Evolutionary conservation across 306 rosid genomes (phyloP), one percentile per base, ranked within the genome.

Genomic region (Trichosanthes truncata): DNA sequence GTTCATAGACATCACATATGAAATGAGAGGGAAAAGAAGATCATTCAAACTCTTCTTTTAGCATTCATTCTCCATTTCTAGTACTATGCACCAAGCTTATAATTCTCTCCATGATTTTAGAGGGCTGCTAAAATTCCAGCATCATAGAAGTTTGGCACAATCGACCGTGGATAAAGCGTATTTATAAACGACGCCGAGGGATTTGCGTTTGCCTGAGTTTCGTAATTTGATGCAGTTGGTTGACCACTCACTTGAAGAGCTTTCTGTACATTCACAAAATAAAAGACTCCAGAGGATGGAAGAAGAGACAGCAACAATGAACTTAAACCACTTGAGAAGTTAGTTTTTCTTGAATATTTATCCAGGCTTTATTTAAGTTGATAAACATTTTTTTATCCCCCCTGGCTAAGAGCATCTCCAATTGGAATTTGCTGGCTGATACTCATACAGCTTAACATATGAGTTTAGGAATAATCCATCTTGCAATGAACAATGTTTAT

Each of bases 61-160:
- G 55, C 20, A 9, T 60, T 76, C 48, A 17, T 78, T 66, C 48
- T 15, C 56, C 69, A 61, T 78, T 84, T 81, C 18, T 40, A 40
- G 14, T n/a, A 68, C 48, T 36, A 20, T n/a, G 29, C 9, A 4
- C 18, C 23, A 67, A 38, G 49, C 49, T 18, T 67, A 9, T 67
- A 67, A 3, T 67, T 36, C 20, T 67, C 15, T 60, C 74, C 43
- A 68, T 68, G 46, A 68, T 21, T 68, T 35, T 87, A 90, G 97
- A 92, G 87, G 84, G 90, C 89, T 79, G 83, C 92, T 33, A 84
- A 92, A 60, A 56, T 77, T 82, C 45, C 80, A 43, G 57, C 80
- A 25, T 61, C 69, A 18, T 74, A 74, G 25, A 74, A 74, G 62
- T 41, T 41, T 2, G 41, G 41, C 25, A 4, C 12, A 11, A 67